Percentiles rank a stretch among this genome's conserved stretches.
Conservation (phyloP, 1,284 basidiomycete genomes). For the Porodaedalea pini region DNA sequence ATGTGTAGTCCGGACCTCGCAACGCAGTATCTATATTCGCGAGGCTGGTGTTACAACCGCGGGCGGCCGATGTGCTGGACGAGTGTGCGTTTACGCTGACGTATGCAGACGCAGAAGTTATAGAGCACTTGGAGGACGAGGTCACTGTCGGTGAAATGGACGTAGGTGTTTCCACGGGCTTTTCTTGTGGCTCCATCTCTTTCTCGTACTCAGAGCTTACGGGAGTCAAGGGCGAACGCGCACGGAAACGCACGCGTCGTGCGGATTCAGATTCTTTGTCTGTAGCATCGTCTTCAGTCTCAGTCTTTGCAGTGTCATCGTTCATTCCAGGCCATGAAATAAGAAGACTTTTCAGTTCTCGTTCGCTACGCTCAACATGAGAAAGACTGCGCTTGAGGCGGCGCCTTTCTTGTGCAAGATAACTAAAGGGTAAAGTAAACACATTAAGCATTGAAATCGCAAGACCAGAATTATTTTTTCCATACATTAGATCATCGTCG, state of each 20-base stretch:
- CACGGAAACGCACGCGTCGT: neutral
- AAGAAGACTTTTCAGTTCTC: slow-evolving; percentile 2
- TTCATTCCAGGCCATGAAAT: neutral
- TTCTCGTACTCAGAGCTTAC: neutral
- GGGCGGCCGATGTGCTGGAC: neutral
- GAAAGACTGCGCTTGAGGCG: neutral
- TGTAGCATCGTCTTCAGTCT: neutral
- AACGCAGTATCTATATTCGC: neutral
- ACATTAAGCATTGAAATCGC: neutral
- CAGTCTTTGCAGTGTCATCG: neutral
- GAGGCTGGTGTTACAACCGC: neutral
- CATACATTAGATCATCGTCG: slow-evolving; percentile 3
- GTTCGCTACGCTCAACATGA: neutral
- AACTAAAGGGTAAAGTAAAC: neutral
- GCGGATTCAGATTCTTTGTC: neutral
- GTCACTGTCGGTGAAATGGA: neutral
- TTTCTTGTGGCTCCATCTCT: neutral
- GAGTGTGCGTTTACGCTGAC: neutral
- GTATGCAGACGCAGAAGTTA: neutral
- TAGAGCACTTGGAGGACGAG: neutral
- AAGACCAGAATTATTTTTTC: no score
- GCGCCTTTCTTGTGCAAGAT: slow-evolving; percentile 3
- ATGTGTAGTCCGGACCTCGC: neutral
- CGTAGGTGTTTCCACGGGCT: neutral
- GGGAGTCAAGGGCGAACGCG: neutral